phyloP scores from a whole-genome alignment of 1,139 yeast species.

The Taphrina communis region DNA sequence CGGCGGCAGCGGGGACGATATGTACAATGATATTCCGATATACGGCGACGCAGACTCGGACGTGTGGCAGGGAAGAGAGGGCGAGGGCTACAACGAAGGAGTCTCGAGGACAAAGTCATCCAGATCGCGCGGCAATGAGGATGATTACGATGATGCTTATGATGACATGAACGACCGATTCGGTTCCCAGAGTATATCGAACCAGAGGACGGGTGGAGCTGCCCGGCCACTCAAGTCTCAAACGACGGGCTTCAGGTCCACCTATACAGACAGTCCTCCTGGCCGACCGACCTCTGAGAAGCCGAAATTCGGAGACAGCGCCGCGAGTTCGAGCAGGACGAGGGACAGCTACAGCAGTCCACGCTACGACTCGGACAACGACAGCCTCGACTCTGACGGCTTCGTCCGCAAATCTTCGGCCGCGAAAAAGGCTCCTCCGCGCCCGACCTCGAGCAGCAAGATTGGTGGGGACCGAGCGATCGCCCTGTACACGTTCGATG shows the following conservation, averaged over 20 bases:
- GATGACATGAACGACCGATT: conserved; percentile 47
- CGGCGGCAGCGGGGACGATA: conserved; percentile 66
- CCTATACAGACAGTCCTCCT: conserved; percentile 48
- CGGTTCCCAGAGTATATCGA: conserved; percentile 32
- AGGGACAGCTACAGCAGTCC: conserved; percentile 4
- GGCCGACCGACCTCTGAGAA: conserved; percentile 41
- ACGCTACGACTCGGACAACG: conserved; percentile 12
- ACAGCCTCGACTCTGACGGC: conserved; percentile 32
- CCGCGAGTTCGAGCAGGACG: not conserved
- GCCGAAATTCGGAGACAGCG: conserved; percentile 24
- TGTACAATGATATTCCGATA: conserved; percentile 72
- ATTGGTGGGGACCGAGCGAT: conserved; percentile 59
- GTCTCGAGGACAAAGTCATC: conserved; percentile 46
- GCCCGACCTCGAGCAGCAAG: conserved; percentile 36
- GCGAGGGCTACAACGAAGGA: conserved; percentile 45
- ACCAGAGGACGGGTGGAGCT: conserved; percentile 41
- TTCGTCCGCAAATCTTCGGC: conserved; percentile 20
- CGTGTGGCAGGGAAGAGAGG: conserved; percentile 43
- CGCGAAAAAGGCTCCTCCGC: conserved; percentile 6
- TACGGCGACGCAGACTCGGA: conserved; percentile 53
- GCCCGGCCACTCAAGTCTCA: conserved; percentile 34
- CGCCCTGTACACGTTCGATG: conserved; percentile 85
- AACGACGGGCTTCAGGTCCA: conserved; percentile 35
- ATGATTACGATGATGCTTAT: conserved; percentile 55
- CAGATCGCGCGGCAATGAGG: conserved; percentile 54